Conservation (phyloP, 306 rosid genomes). For the Pyrus pyrifolia region DNA sequence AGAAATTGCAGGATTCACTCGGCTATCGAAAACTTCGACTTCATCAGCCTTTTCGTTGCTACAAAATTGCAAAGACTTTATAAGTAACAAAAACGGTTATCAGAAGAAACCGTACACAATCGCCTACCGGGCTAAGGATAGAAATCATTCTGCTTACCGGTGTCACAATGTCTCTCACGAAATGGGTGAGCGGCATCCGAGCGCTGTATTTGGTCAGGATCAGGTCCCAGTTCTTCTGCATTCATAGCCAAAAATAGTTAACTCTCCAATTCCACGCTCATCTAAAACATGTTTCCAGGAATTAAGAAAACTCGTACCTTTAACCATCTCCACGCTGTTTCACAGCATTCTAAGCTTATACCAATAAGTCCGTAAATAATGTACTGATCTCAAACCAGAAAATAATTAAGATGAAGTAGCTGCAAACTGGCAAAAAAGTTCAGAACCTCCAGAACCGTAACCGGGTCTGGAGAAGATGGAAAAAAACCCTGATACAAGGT, state of each 20-base stretch:
- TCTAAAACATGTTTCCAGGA: background rate
- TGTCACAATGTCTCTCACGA: slow-evolving; percentile 30
- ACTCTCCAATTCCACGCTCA: background rate
- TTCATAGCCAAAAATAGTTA: slow-evolving; percentile 11
- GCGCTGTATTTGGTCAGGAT: slow-evolving; percentile 48
- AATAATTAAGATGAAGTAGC: background rate
- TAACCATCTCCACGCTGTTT: slow-evolving; percentile 50
- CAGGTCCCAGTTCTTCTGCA: slow-evolving; percentile 67
- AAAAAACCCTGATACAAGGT: slow-evolving; percentile 35
- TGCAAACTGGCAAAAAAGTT: slow-evolving; percentile 25
- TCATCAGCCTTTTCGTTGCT: slow-evolving; percentile 51
- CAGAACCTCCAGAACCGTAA: slow-evolving; percentile 39
- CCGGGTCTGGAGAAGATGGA: slow-evolving; percentile 49
- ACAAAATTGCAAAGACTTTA: slow-evolving; percentile 25
- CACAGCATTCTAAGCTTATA: slow-evolving; percentile 43
- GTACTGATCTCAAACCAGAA: slow-evolving; percentile 57
- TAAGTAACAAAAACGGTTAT: background rate
- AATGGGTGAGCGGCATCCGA: slow-evolving; percentile 39
- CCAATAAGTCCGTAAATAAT: slow-evolving; percentile 29
- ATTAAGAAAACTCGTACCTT: slow-evolving; percentile 28
- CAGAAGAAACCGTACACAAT: background rate
- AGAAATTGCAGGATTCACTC: slow-evolving; percentile 28
- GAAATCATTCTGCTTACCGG: slow-evolving; percentile 26
- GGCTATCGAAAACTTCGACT: slow-evolving; percentile 40
- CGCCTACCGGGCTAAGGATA: background rate